Percentiles rank a stretch among this genome's conserved stretches.
These are phyloP conservation scores for Marasmius fiardii DNA, from an alignment of 1,284 basidiomycete species.

Conservation along the genomic window DNA sequence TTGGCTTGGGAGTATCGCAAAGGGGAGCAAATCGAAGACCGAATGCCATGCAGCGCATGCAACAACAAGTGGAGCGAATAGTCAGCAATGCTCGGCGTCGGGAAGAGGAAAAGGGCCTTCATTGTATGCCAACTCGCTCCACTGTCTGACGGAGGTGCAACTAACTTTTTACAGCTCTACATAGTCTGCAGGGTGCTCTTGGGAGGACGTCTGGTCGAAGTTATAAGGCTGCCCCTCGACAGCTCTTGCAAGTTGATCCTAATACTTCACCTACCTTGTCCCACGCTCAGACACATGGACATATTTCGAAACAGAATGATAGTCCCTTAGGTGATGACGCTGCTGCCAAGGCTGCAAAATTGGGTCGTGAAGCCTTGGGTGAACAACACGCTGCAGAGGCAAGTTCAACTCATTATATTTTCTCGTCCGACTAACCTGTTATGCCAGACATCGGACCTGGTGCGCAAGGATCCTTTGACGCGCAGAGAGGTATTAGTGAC, in stretches of 20 bases:
- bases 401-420: conserved; percentile 18
- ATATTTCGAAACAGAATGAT: conserved; percentile 54
- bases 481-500: conserved; percentile 77
- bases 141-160: background rate
- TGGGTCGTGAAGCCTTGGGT: conserved; percentile 66
- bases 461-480: conserved; percentile 70
- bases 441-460: conserved; percentile 48
- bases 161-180: conserved; percentile 47
- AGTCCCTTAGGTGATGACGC: conserved; percentile 39
- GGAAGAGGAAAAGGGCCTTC: conserved; percentile 75
- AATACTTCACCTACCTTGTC: conserved; percentile 49
- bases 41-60: conserved; percentile 96
- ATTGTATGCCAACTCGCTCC: conserved; percentile 49
- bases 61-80: conserved; percentile 95
- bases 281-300: conserved; percentile 43
- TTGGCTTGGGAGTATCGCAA: conserved; percentile 74
- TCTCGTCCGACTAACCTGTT: conserved; percentile 1
- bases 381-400: conserved; percentile 43
- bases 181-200: conserved; percentile 91
- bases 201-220: conserved; percentile 91
- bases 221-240: conserved; percentile 93
- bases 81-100: conserved; percentile 89
- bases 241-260: conserved; percentile 85
- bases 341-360: conserved; percentile 67
- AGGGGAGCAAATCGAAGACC: conserved; percentile 71